These are phyloP conservation scores for Corylus avellana DNA, from an alignment of 306 rosid species.

Conservation along the genomic window DNA sequence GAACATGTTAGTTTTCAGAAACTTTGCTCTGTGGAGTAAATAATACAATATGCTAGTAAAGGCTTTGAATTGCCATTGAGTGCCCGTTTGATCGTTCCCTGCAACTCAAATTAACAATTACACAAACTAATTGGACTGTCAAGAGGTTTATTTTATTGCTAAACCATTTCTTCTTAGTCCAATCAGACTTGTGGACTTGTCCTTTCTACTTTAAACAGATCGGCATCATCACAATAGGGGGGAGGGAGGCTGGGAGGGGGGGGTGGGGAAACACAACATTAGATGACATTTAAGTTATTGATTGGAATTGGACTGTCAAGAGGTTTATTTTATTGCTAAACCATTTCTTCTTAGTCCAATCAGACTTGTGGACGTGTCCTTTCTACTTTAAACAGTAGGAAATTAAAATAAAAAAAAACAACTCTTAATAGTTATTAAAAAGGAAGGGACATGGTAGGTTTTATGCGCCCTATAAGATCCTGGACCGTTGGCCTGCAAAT, in stretches of 20 bases:
- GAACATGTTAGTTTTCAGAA: no score
- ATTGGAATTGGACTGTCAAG: neutral
- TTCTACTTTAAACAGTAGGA: neutral
- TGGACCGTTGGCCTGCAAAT: no score
- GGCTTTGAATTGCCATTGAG: neutral
- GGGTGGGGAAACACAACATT: no score
- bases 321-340: neutral
- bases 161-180: neutral
- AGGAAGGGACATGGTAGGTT: neutral
- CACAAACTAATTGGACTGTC: no score
- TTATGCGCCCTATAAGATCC: constrained; percentile 28
- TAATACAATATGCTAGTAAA: no score
- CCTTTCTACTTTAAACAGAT: neutral
- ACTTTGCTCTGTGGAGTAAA: no score
- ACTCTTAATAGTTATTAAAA: neutral
- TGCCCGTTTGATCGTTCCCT: neutral
- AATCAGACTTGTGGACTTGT: neutral
- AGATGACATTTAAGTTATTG: neutral
- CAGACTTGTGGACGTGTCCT: neutral
- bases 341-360: neutral
- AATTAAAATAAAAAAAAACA: neutral
- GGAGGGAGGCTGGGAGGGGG: no score
- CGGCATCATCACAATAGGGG: neutral
- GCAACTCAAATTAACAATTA: neutral
- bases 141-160: neutral